Base-by-base conservation (phyloP, 176 grass and related monocot species). In the Eragrostis curvula region DNA sequence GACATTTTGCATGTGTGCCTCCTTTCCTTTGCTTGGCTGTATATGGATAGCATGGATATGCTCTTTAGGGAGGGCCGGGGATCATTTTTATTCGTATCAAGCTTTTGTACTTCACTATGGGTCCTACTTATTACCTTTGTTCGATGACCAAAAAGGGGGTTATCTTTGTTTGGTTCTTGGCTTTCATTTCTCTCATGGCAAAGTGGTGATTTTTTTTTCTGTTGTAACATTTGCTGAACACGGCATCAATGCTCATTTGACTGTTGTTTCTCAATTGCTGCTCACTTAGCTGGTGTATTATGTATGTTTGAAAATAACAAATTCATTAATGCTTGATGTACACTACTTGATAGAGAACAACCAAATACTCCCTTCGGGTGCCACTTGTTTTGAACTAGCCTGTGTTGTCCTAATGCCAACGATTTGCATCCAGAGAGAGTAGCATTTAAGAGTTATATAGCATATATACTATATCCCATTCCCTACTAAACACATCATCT, bases 21-120 rank as follows among this genome's bases (percentile, higher is more conserved):
- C 52, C 82, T 81, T 71, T 85, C 78, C 64, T 85, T 85, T 91
- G 73, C 74, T 85, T 92, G 90, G 90, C 82, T 79, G 82, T 85
- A 83, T 83, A 85, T 85, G 79, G 90, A 82, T 91, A 85, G 72
- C 82, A 88, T 88, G 44, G 79, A 86, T 86, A 74, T 79, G 84
- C 84, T 73, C 79, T 79, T 79, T 70, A 62, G 20, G 77, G 68
- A 58, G 42, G 57, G 12, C 20, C 81, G 65, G 62, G 81, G 65
- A 49, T 75, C 81, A 81, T 85, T 87, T 85, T 87, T 85, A 81
- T 87, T 84, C 71, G 18, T 82, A 85, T 90, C 84, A 81, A 53
- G 49, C 42, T 68, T 80, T 66, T 84, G 84, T 90, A 90, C 84
- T 92, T 92, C 74, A 62, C 53, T 79, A 50, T 73, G 51, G 71